Conservation (phyloP, 2,329 filamentous ascomycete genomes). For the Talaromyces pinophilus region DNA sequence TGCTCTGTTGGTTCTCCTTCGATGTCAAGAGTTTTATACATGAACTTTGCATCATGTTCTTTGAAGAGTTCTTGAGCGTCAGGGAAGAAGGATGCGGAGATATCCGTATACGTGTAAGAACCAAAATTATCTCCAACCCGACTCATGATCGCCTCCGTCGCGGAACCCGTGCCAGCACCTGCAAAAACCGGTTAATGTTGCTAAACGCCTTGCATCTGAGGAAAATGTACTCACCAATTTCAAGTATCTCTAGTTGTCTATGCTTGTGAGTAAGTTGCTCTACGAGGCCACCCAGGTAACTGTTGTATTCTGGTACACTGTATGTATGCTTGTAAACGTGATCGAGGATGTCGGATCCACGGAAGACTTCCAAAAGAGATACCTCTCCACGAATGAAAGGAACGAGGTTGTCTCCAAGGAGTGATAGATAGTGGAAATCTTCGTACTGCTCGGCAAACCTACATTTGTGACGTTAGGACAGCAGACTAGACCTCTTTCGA, state of each 20-base stretch:
- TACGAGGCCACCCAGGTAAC: conserved; percentile 31
- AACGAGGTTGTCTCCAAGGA: background rate
- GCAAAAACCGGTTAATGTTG: background rate
- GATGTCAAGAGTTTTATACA: conserved; percentile 36
- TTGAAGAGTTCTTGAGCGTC: conserved; percentile 21
- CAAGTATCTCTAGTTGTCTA: conserved; percentile 47
- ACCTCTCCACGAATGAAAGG: conserved; percentile 6
- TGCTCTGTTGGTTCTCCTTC: conserved; percentile 30
- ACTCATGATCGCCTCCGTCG: conserved; percentile 41
- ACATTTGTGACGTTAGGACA: background rate
- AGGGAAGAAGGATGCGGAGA: conserved; percentile 27
- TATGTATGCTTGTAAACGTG: conserved; percentile 37
- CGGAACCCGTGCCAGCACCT: conserved; percentile 47
- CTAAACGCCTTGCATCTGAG: background rate
- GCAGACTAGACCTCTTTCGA: background rate
- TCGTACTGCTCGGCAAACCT: conserved; percentile 10
- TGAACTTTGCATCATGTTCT: conserved; percentile 22
- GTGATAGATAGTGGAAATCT: conserved; percentile 9
- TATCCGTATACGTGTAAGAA: conserved; percentile 29
- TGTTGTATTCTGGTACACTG: conserved; percentile 24
- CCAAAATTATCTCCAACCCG: conserved; percentile 25
- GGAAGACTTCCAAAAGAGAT: conserved; percentile 6
- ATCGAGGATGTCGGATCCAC: conserved; percentile 36
- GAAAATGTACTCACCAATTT: conserved; percentile 36
- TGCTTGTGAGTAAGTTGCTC: conserved; percentile 43